Base-by-base conservation (phyloP, 179 eudicot genomes). In the Drosera spatulata region DNA sequence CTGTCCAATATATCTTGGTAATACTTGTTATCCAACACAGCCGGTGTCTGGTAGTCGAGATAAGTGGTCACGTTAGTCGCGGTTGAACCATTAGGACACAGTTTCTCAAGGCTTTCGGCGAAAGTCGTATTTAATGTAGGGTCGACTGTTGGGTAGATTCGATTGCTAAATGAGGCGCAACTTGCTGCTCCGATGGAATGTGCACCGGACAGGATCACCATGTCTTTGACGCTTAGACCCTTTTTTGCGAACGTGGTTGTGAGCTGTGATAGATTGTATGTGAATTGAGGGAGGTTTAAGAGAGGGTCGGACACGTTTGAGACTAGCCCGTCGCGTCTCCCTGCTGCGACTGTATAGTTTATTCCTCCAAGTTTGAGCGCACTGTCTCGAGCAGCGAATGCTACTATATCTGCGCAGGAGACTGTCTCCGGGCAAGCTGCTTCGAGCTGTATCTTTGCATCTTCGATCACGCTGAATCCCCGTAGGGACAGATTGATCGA, bases 161-260 rank as follows among this genome's bases (percentile, higher is more conserved):
- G 14, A 14, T 58, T 53, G 0, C 57, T n/a, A 39, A 60, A 55
- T 12, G 65, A 42, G 44, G 64, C 37, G 56, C 67, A 67, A 42
- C 64, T 71, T 11, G 71, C 47, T 10, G 39, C 13, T 37, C 77
- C 68, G 45, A 63, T 50, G 39, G 77, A 63, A 39, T 73, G 77
- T 33, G 77, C 77, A 2, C 72, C 77, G 10, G 69, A 72, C 2
- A 67, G 37, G 9, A 60, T 56, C n/a, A 72, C 71, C 62, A 63
- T 56, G 10, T 72, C 66, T 6, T 62, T 41, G 7, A 55, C 10
- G n/a, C 59, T 53, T 12, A 63, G 57, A 4, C 66, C 60, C 38
- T 63, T 63, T 6, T 1, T 33, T 6, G 13, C 44, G 37, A 63
- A 63, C 3, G 33, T 54, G 52, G 11, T 37, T 46, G 33, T 8